phyloP scores from a whole-genome alignment of 305 asterid species.

The Plantago coronopus region DNA sequence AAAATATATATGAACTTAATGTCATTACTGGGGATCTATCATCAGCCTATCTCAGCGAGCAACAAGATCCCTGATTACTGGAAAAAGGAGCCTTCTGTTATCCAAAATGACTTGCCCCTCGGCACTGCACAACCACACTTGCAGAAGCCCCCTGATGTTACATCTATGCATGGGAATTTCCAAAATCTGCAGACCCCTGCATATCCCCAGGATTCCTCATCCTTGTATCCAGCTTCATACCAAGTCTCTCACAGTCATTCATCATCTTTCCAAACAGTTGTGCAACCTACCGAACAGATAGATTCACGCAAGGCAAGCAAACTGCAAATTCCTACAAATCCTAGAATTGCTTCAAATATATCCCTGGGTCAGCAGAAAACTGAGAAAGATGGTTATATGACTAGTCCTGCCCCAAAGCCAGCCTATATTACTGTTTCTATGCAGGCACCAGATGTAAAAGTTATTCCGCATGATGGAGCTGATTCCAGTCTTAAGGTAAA shows the following conservation, averaged over 20 bases:
- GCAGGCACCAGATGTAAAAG: slow-evolving; percentile 48
- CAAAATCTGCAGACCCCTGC: slow-evolving; percentile 56
- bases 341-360: slow-evolving; percentile 79
- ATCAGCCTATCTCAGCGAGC: slow-evolving; percentile 67
- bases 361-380: slow-evolving; percentile 44
- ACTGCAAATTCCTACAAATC: slow-evolving; percentile 92
- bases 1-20: slow-evolving; percentile 23
- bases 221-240: slow-evolving; percentile 47
- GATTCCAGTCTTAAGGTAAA: slow-evolving; percentile 78
- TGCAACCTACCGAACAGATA: slow-evolving; percentile 47
- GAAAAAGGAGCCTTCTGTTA: slow-evolving; percentile 55
- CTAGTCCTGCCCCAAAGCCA: slow-evolving; percentile 51
- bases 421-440: slow-evolving; percentile 70
- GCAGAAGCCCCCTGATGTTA: slow-evolving; percentile 47
- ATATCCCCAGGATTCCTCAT: slow-evolving; percentile 41
- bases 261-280: slow-evolving; percentile 48
- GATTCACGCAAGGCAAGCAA: slow-evolving; percentile 61
- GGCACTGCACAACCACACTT: slow-evolving; percentile 44
- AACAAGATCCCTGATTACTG: slow-evolving; percentile 58
- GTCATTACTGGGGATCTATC: slow-evolving; percentile 34
- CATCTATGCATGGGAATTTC: slow-evolving; percentile 38
- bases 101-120: slow-evolving; percentile 45
- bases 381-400: slow-evolving; percentile 52
- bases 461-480: slow-evolving; percentile 43
- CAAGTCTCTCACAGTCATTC: slow-evolving; percentile 63